Evolutionary conservation across 2,329 filamentous ascomycete genomes (phyloP), one percentile per base, ranked within the genome.

Genomic region (Apiospora phragmitis): DNA sequence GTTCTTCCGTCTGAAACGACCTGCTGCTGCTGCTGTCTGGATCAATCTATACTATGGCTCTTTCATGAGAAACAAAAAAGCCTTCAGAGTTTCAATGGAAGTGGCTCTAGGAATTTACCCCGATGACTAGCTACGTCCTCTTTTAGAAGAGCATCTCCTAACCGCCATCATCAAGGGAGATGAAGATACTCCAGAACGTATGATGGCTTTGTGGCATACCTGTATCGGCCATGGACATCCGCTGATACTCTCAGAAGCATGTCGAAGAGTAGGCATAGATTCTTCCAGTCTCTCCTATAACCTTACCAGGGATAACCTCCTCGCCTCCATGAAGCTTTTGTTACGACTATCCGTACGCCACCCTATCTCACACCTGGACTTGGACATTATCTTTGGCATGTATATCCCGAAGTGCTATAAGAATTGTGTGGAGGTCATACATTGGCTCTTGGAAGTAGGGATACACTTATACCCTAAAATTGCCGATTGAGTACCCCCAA

Each of bases 121-220:
- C 8, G 62, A 35, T 26, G 3, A 42, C 16, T 65, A 35, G 62
- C 35, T 65, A 0, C 62, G 41, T 4, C 2, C 1, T 26, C n/a
- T 1, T 6, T 24, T 12, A 14, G 9, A 16, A 9, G 0, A 1
- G 0, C 5, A 6, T 26, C 62, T 65, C n/a, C 4, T 1, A 26
- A 3, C 0, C 1, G 62, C 35, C 21, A 65, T 65, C 14, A 0
- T 42, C 6, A 12, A 0, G 3, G 62, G 35, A 42, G 62, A 42
- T 12, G 21, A 24, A 42, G 14, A 21, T 21, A 65, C 35, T 41
- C 21, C 62, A 65, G 21, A 16, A 14, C 21, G 21, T 16, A 5
- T 65, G 2, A 24, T 65, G n/a, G 35, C 26, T 4, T 26, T 18
- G 9, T 65, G 35, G 35, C 62, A 42, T 8, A 42, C 21, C 6